These are phyloP conservation scores for Thermomucor indicae-seudaticae DNA, from an alignment of 371 early-diverging fungal species.

Conservation along the genomic window DNA sequence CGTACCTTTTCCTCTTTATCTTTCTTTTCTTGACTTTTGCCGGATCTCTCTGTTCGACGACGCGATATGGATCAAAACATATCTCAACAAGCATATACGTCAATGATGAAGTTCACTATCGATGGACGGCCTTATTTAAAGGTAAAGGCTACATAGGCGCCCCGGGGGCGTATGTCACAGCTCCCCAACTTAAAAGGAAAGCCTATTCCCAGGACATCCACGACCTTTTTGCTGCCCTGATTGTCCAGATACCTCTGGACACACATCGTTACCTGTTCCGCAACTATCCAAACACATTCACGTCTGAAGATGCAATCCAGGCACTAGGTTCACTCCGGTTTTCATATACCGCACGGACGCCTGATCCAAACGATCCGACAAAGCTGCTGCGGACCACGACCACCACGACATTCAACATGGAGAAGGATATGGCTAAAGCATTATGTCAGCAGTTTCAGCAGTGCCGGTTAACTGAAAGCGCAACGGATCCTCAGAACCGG, in stretches of 20 bases:
- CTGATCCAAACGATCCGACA: conserved; percentile 60
- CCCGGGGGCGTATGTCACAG: not conserved
- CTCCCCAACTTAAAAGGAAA: not conserved
- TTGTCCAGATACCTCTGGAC: conserved; percentile 53
- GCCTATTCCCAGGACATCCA: conserved; percentile 48
- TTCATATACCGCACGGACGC: conserved; percentile 46
- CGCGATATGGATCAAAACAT: conserved; percentile 7
- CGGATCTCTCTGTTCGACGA: not conserved
- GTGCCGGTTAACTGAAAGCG: conserved; percentile 51
- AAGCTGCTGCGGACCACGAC: conserved; percentile 46
- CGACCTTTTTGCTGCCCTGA: conserved; percentile 59
- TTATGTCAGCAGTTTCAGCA: conserved; percentile 62
- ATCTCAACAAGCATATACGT: conserved; percentile 46
- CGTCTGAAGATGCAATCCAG: conserved; percentile 56
- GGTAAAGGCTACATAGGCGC: conserved; percentile 21
- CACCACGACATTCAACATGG: conserved; percentile 64
- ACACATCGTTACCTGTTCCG: conserved; percentile 53
- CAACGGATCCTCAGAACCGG: conserved; percentile 46
- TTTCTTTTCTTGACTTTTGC: conserved; percentile 3
- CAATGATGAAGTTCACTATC: conserved; percentile 50
- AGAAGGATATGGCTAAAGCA: conserved; percentile 60
- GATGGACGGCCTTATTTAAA: conserved; percentile 47
- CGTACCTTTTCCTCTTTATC: conserved; percentile 1
- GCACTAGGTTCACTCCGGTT: conserved; percentile 51
- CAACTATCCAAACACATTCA: conserved; percentile 56